Conservation (phyloP, 2,329 filamentous ascomycete species). For the Fusarium sarcochroum region DNA sequence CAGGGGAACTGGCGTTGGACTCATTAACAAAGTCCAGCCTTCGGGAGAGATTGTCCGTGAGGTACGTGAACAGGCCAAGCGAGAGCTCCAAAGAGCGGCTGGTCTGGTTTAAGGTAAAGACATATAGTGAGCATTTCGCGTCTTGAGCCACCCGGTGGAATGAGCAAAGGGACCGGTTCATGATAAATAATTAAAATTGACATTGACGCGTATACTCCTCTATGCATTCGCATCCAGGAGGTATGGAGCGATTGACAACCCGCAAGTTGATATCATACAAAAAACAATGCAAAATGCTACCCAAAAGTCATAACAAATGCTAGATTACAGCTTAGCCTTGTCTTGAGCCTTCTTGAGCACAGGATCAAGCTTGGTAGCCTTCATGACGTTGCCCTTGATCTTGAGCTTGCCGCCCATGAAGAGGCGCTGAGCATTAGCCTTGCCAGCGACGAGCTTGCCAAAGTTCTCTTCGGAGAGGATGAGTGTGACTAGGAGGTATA, state of each 20-base stretch:
- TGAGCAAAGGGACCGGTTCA: conserved; percentile 40
- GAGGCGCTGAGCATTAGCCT: conserved; percentile 93
- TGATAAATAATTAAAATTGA: conserved; percentile 16
- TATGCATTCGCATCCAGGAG: conserved; percentile 36
- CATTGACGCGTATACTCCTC: conserved; percentile 35
- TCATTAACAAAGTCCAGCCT: conserved; percentile 58
- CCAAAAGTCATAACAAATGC: not conserved
- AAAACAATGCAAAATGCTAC: conserved; percentile 25
- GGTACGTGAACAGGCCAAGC: conserved; percentile 55
- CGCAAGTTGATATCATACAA: conserved; percentile 47
- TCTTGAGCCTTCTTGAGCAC: conserved; percentile 89
- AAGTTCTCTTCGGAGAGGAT: conserved; percentile 89
- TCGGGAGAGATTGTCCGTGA: conserved; percentile 61
- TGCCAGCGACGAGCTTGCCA: conserved; percentile 82
- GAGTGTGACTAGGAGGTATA: conserved; percentile 78
- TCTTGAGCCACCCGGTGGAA: not conserved
- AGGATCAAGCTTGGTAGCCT: conserved; percentile 95
- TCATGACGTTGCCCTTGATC: conserved; percentile 98
- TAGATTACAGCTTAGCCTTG: conserved; percentile 82
- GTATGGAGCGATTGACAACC: conserved; percentile 17
- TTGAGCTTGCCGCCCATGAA: conserved; percentile 99
- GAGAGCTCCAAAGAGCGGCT: conserved; percentile 52
- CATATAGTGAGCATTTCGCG: not conserved
- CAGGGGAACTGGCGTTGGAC: conserved; percentile 61
- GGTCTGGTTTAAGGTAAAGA: conserved; percentile 19